These are phyloP conservation scores for Mollisia scopiformis DNA, from an alignment of 2,329 filamentous ascomycete genomes.

Conservation along the genomic window DNA sequence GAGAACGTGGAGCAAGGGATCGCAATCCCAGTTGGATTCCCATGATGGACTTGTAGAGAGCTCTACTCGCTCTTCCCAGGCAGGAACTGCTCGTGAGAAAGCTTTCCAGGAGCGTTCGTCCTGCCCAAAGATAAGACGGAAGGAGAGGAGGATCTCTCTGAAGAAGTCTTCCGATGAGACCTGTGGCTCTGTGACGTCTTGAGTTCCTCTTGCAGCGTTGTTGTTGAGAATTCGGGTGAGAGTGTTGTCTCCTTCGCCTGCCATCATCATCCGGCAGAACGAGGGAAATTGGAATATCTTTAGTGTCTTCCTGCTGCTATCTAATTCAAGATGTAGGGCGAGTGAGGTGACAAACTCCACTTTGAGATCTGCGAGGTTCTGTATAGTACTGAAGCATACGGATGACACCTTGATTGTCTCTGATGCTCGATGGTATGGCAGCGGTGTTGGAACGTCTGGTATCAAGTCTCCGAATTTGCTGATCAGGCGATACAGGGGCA, in stretches of 20 bases:
- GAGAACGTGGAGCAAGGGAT: background rate
- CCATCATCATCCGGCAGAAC: conserved; percentile 6
- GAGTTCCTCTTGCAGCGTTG: too few species aligned
- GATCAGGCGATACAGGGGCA: background rate
- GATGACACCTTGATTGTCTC: background rate
- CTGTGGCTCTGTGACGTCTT: too few species aligned
- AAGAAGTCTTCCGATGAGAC: too few species aligned
- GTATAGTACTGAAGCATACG: background rate
- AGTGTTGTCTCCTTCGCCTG: too few species aligned
- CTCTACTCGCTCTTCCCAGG: background rate
- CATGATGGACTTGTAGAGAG: too few species aligned
- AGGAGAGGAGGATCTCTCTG: conserved; percentile 26
- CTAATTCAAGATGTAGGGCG: conserved; percentile 20
- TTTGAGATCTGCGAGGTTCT: conserved; percentile 11
- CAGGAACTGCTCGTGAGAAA: conserved; percentile 4
- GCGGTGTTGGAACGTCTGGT: background rate
- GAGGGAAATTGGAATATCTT: conserved; percentile 23
- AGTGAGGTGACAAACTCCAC: conserved; percentile 18
- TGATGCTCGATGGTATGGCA: background rate
- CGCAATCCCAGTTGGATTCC: too few species aligned
- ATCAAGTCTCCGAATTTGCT: background rate
- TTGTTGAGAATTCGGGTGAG: too few species aligned
- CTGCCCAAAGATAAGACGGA: conserved; percentile 28
- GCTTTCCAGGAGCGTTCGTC: conserved; percentile 12
- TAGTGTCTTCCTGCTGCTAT: conserved; percentile 12